phyloP scores from a whole-genome alignment of 2,329 filamentous ascomycete species.

The Bertia moriformis region DNA sequence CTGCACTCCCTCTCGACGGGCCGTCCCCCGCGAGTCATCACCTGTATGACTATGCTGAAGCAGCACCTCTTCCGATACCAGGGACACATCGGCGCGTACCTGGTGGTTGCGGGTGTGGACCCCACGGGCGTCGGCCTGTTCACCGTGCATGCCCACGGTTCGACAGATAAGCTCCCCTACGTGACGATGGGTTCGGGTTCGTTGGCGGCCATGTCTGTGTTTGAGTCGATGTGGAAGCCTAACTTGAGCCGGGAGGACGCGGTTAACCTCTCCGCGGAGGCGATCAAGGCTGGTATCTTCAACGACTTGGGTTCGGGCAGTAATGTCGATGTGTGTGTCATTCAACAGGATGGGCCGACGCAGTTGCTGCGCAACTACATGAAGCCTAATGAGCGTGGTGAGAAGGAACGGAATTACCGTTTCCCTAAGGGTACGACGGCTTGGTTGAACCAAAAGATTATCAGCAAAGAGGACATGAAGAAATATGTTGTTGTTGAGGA shows the following conservation, averaged over 20 bases:
- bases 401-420: slow-evolving; percentile 53
- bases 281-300: slow-evolving; percentile 63
- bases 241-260: slow-evolving; percentile 65
- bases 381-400: slow-evolving; percentile 46
- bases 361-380: slow-evolving; percentile 52
- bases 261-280: slow-evolving; percentile 68
- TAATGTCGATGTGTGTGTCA: slow-evolving; percentile 59
- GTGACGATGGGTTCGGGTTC: slow-evolving; percentile 98
- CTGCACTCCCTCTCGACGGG: slow-evolving; percentile 91
- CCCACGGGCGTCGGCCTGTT: slow-evolving; percentile 90
- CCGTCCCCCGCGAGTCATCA: slow-evolving; percentile 91
- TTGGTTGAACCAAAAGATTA: slow-evolving; percentile 52
- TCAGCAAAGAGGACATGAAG: slow-evolving; percentile 53
- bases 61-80: slow-evolving; percentile 98
- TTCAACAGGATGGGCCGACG: slow-evolving; percentile 48
- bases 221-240: slow-evolving; percentile 88
- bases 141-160: slow-evolving; percentile 96
- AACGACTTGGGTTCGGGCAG: slow-evolving; percentile 57
- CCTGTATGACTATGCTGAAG: slow-evolving; percentile 98
- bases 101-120: slow-evolving; percentile 92
- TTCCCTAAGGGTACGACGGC: slow-evolving; percentile 52
- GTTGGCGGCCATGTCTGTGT: slow-evolving; percentile 91
- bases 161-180: slow-evolving; percentile 95
- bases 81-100: slow-evolving; percentile 92
- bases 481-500: slow-evolving; percentile 59